phyloP scores from a whole-genome alignment of 768 basidiomycete species.

The Leucosporidium creatinivorum region DNA sequence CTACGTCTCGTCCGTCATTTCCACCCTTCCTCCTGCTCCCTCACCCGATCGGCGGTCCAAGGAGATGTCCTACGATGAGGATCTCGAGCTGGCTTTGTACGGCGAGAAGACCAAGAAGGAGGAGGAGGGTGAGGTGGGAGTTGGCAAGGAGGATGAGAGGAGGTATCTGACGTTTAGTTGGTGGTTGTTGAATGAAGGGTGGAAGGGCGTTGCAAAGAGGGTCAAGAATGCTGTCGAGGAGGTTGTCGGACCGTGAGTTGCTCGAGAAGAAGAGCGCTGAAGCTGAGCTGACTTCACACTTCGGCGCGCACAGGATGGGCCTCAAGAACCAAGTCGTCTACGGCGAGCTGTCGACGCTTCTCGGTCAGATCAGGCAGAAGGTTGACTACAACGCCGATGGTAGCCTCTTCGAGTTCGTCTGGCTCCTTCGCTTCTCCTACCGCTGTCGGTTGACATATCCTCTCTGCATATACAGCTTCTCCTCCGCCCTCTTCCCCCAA shows the following conservation, averaged over 20 bases:
- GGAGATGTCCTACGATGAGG: neutral
- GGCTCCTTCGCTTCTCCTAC: conserved; percentile 1
- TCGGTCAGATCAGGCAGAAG: conserved; percentile 65
- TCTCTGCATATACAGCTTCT: conserved; percentile 49
- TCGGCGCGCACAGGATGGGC: conserved; percentile 55
- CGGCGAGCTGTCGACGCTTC: conserved; percentile 59
- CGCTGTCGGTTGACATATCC: neutral
- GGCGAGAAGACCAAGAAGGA: conserved; percentile 39
- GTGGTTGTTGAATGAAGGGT: conserved; percentile 89
- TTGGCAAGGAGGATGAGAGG: conserved; percentile 59
- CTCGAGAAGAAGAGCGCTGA: neutral
- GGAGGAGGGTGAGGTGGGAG: conserved; percentile 42
- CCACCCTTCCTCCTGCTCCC: conserved; percentile 39
- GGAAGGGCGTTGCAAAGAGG: conserved; percentile 71
- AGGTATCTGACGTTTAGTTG: conserved; percentile 79
- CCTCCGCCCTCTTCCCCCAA: conserved; percentile 65
- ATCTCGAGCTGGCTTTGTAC: conserved; percentile 27
- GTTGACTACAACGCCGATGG: conserved; percentile 61
- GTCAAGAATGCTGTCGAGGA: conserved; percentile 69
- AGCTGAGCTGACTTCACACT: neutral
- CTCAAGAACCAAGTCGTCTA: conserved; percentile 67
- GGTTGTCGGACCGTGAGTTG: conserved; percentile 70
- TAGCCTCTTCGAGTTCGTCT: conserved; percentile 45
- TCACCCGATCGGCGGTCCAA: neutral
- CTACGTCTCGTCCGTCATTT: conserved; percentile 63